Percentiles rank a stretch among this genome's conserved stretches.
Evolutionary conservation across 2,329 filamentous ascomycete genomes (phyloP).

Genomic region (Fusarium verticillioides): DNA sequence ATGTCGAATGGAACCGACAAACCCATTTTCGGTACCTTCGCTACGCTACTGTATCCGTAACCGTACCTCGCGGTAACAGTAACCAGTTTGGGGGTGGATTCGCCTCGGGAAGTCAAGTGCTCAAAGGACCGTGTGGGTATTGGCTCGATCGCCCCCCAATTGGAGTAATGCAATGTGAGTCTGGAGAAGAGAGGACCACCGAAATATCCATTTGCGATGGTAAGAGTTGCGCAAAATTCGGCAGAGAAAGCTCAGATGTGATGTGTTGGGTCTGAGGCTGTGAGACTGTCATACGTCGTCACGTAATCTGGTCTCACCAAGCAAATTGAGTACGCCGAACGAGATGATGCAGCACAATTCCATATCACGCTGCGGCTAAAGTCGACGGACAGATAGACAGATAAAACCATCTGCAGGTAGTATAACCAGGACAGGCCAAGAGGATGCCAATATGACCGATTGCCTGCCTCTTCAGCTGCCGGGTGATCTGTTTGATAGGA

Average conservation of each 20-base stretch:
- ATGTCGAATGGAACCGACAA: conserved; percentile 33
- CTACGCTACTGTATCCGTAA: background rate
- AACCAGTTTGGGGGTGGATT: conserved; percentile 46
- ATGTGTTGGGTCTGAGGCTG: background rate
- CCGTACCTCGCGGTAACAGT: background rate
- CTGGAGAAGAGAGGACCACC: conserved; percentile 24
- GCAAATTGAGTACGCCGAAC: background rate
- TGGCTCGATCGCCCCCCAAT: conserved; percentile 41
- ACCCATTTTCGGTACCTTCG: conserved; percentile 14
- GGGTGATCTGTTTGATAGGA: conserved; percentile 20
- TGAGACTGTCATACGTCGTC: background rate
- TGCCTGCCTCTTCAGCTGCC: conserved; percentile 19
- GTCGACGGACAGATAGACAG: background rate
- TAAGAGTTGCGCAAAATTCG: conserved; percentile 19
- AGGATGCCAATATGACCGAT: conserved; percentile 12
- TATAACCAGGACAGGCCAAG: background rate
- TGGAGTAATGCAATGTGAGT: conserved; percentile 33
- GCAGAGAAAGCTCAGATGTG: conserved; percentile 9
- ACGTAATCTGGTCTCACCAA: background rate
- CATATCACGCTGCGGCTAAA: background rate
- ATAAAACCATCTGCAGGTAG: background rate
- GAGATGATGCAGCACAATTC: background rate
- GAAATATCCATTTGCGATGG: conserved; percentile 1
- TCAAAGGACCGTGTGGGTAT: conserved; percentile 38
- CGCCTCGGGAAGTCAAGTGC: conserved; percentile 43